Conservation (phyloP, 192 early-diverging fungal species). For the Gaertneriomyces semiglobifer region DNA sequence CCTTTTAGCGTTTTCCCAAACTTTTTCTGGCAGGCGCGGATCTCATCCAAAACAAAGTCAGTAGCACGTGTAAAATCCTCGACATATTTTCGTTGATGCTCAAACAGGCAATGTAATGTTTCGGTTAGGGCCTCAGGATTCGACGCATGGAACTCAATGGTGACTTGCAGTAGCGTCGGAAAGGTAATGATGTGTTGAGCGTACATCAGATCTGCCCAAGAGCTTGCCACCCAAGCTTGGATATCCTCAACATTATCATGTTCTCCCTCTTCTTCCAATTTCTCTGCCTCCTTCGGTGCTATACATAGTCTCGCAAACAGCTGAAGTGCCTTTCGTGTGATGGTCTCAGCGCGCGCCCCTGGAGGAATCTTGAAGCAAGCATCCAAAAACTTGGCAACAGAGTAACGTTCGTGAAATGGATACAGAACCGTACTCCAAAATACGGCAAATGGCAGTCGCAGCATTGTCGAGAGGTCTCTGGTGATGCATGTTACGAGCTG, state of each 20-base stretch:
- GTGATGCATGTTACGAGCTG: constrained; percentile 3
- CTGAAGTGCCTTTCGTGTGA: constrained; percentile 21
- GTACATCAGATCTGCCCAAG: constrained; percentile 21
- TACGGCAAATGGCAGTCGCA: constrained; percentile 15
- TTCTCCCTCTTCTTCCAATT: background rate
- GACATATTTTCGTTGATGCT: constrained; percentile 5
- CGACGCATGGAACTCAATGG: background rate
- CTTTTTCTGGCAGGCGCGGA: constrained; percentile 35
- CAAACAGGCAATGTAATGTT: constrained; percentile 9
- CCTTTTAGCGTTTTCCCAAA: constrained; percentile 29
- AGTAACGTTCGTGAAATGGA: constrained; percentile 3
- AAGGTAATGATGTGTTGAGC: constrained; percentile 9
- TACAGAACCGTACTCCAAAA: constrained; percentile 31
- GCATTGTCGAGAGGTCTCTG: constrained; percentile 16
- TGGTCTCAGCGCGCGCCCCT: background rate
- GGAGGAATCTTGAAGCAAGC: constrained; percentile 11
- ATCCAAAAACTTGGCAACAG: constrained; percentile 18
- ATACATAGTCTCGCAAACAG: constrained; percentile 13
- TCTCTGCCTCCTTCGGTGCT: constrained; percentile 15
- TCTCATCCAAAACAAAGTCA: constrained; percentile 17
- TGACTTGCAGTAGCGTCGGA: constrained; percentile 18
- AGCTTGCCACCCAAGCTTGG: constrained; percentile 9
- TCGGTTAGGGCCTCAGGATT: constrained; percentile 14
- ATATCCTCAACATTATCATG: constrained; percentile 3
- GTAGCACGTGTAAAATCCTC: constrained; percentile 4